phyloP scores from a whole-genome alignment of 78 protist genomes.

The Planoprotostelium fungivorum region DNA sequence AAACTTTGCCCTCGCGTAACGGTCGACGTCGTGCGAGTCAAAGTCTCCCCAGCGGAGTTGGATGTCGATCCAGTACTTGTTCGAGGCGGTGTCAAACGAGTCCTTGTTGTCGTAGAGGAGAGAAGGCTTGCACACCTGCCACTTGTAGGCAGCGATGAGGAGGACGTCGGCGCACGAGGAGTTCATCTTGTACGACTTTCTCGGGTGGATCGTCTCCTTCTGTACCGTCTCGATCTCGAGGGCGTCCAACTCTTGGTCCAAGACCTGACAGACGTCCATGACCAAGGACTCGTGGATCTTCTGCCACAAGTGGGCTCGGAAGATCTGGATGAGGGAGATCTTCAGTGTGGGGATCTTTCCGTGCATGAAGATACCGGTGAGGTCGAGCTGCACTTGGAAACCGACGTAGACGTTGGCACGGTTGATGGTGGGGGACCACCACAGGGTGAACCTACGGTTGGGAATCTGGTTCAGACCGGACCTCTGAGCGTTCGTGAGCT shows the following conservation, averaged over 20 bases:
- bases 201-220: slow-evolving; percentile 99
- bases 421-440: slow-evolving; percentile 99
- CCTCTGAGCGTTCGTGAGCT: slow-evolving; percentile 99
- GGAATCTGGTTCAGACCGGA: slow-evolving; percentile 99
- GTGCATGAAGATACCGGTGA: slow-evolving; percentile 99
- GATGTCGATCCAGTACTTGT: slow-evolving; percentile 99
- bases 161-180: slow-evolving; percentile 98
- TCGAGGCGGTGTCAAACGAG: slow-evolving; percentile 81
- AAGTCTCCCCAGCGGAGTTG: slow-evolving; percentile 95
- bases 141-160: slow-evolving; percentile 94
- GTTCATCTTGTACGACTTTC: slow-evolving; percentile 99
- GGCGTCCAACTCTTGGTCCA: slow-evolving; percentile 96
- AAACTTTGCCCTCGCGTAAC: slow-evolving; percentile 97
- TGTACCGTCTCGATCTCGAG: slow-evolving; percentile 98
- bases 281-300: slow-evolving; percentile 98
- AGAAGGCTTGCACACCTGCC: slow-evolving; percentile 98
- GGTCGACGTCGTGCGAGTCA: slow-evolving; percentile 75
- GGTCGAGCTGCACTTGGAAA: slow-evolving; percentile 99
- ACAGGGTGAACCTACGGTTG: slow-evolving; percentile 99
- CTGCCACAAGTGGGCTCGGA: slow-evolving; percentile 99
- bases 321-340: slow-evolving; percentile 98
- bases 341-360: slow-evolving; percentile 99
- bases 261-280: slow-evolving; percentile 92
- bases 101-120: slow-evolving; percentile 89
- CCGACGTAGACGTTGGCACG: slow-evolving; percentile 99